A percentile compares a stretch with the other conserved stretches of the same genome.
These are phyloP conservation scores for Suhomyces bokatorum DNA, from an alignment of 1,139 yeast species.

Conservation along the genomic window DNA sequence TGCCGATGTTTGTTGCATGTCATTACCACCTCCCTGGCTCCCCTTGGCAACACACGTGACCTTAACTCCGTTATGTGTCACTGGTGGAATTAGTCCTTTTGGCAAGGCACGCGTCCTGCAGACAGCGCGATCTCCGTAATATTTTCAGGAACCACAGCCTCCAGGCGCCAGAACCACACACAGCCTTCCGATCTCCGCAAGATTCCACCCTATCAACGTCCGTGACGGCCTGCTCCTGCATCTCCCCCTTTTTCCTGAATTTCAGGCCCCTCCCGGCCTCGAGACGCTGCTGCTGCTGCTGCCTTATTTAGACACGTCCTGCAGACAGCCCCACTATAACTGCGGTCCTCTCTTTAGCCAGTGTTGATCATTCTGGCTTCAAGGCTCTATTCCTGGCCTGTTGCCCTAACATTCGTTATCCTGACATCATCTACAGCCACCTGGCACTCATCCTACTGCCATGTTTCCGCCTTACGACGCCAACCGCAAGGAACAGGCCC, in stretches of 20 bases:
- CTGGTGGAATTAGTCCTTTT: not conserved
- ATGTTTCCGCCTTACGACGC: constrained; percentile 9
- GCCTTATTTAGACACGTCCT: not conserved
- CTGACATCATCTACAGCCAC: not conserved
- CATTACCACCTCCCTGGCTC: too few species aligned
- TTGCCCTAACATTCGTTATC: not conserved
- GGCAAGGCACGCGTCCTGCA: constrained; percentile 2
- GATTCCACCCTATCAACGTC: too few species aligned
- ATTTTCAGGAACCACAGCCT: not conserved
- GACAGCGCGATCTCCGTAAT: not conserved
- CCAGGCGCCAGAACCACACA: not conserved
- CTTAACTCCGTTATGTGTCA: not conserved
- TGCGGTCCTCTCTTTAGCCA: too few species aligned
- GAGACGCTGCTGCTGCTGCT: too few species aligned
- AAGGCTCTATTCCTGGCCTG: not conserved
- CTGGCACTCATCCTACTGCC: not conserved
- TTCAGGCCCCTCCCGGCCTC: not conserved
- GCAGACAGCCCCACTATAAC: not conserved
- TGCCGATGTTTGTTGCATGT: too few species aligned
- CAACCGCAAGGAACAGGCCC: not conserved
- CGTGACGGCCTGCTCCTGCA: too few species aligned
- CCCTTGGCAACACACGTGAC: too few species aligned
- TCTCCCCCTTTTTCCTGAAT: not conserved
- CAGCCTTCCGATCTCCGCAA: not conserved
- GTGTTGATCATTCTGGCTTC: too few species aligned